phyloP scores from a whole-genome alignment of 169 alveolate species.

The Perkinsus olseni region DNA sequence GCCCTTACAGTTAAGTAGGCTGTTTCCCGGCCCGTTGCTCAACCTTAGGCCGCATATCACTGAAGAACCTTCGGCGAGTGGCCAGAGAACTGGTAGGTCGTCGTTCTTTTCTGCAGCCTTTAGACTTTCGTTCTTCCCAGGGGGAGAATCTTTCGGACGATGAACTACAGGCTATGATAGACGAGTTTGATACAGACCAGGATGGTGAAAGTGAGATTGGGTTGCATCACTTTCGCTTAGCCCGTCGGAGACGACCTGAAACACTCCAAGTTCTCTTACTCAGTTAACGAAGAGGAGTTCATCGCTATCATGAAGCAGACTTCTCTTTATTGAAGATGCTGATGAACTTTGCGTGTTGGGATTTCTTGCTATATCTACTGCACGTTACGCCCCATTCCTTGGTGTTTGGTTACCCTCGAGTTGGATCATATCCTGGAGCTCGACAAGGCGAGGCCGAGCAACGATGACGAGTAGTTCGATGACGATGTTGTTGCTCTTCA shows the following conservation, averaged over 20 bases:
- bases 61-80: slow-evolving; percentile 86
- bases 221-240: too few relatives aligned
- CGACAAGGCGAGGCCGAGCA: too few relatives aligned
- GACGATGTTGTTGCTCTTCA: too few relatives aligned
- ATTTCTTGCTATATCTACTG: neutral
- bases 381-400: neutral
- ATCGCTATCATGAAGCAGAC: slow-evolving; percentile 91
- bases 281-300: slow-evolving; percentile 85
- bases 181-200: slow-evolving; percentile 91
- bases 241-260: too few relatives aligned
- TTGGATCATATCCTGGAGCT: too few relatives aligned
- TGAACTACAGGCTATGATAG: slow-evolving; percentile 95
- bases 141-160: slow-evolving; percentile 94
- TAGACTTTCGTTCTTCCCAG: slow-evolving; percentile 20
- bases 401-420: too few relatives aligned
- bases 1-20: neutral
- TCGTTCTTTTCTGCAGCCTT: neutral
- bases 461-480: too few relatives aligned
- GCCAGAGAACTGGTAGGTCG: slow-evolving; percentile 79
- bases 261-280: too few relatives aligned
- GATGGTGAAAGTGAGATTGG: slow-evolving; percentile 80
- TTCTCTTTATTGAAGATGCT: slow-evolving; percentile 54
- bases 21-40: neutral
- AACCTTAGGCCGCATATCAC: slow-evolving; percentile 71
- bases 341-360: neutral